A percentile compares a stretch with the other conserved stretches of the same genome.
phyloP scores from a whole-genome alignment of 331 rosid genomes.

The Rosa hybrid region DNA sequence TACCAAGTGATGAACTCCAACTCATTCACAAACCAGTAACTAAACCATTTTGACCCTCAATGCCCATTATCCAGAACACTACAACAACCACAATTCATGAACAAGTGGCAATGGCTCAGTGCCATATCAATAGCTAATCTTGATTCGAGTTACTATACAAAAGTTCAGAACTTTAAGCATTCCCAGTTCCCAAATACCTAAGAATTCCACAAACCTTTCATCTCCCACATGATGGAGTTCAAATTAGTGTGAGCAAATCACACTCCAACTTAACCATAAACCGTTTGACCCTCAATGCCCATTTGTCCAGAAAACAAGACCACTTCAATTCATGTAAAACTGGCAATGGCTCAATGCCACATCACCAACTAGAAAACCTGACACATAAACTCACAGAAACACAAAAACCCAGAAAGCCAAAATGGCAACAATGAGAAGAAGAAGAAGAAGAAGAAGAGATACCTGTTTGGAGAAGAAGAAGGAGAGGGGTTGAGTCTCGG shows the following conservation, averaged over 20 bases:
- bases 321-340: not conserved
- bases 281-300: not conserved
- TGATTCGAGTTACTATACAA: not conserved
- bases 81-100: not conserved
- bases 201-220: not conserved
- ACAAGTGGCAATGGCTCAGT: not conserved
- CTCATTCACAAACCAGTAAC: not conserved
- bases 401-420: not conserved
- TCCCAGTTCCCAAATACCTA: not conserved
- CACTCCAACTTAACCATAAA: not conserved
- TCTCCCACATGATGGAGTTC: not conserved
- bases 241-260: not conserved
- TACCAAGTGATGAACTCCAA: not conserved
- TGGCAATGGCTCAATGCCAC: slow-evolving; percentile 10
- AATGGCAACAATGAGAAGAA: not conserved
- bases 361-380: not conserved
- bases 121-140: slow-evolving; percentile 1
- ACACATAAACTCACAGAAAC: not conserved
- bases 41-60: not conserved
- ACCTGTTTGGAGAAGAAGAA: slow-evolving; percentile 40
- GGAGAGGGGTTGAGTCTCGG: slow-evolving; percentile 17
- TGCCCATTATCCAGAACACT: slow-evolving; percentile 8
- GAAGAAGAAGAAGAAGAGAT: not conserved
- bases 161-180: not conserved
- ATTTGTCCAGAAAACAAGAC: not conserved